phyloP scores from a whole-genome alignment of 2,329 filamentous ascomycete genomes.

The Pseudogymnoascus sp. region DNA sequence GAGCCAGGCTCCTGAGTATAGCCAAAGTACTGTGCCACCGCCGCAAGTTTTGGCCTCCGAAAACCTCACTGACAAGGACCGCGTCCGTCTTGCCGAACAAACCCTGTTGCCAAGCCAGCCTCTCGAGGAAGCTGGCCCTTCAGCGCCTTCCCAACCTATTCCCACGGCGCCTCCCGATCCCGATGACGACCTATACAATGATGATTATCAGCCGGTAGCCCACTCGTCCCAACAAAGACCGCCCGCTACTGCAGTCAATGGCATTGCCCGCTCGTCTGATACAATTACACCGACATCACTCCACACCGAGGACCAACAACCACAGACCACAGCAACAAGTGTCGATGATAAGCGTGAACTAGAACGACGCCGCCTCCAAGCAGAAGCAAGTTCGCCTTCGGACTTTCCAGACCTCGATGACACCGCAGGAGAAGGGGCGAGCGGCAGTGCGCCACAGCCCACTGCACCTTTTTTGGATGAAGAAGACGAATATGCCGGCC shows the following conservation, averaged over 20 bases:
- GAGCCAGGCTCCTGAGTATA: conserved; percentile 26
- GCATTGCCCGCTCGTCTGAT: not conserved
- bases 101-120: conserved; percentile 75
- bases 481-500: conserved; percentile 40
- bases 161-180: conserved; percentile 19
- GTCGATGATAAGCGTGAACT: conserved; percentile 64
- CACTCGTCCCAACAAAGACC: conserved; percentile 18
- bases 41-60: conserved; percentile 53
- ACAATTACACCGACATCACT: not conserved
- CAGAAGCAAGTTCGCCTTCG: conserved; percentile 44
- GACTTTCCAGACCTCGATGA: conserved; percentile 35
- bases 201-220: conserved; percentile 22
- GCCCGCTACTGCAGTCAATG: not conserved
- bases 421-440: conserved; percentile 27
- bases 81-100: conserved; percentile 66
- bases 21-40: conserved; percentile 47
- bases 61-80: conserved; percentile 70
- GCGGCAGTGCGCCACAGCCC: conserved; percentile 33
- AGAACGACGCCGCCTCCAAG: conserved; percentile 45
- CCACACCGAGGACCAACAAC: not conserved
- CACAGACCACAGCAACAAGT: not conserved
- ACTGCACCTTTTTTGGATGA: conserved; percentile 51
- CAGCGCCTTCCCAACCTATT: conserved; percentile 28
- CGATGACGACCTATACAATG: conserved; percentile 20
- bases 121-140: conserved; percentile 35